phyloP scores from a whole-genome alignment of 768 basidiomycete genomes.

The Podaxis sp. region DNA sequence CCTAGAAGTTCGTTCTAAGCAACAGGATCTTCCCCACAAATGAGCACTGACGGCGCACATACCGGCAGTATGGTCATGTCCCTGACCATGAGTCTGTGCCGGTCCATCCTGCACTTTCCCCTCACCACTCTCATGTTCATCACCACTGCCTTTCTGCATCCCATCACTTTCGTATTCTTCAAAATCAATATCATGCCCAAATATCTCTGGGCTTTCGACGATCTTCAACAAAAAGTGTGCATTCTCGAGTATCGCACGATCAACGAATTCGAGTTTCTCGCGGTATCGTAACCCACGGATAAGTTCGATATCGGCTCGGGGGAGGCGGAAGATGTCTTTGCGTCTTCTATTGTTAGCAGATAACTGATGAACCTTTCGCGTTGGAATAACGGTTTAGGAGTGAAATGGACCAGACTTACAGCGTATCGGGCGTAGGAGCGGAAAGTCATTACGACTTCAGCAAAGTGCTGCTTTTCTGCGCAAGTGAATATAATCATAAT shows the following conservation, averaged over 20 bases:
- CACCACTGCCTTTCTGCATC: not conserved
- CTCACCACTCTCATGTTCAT: constrained; percentile 5
- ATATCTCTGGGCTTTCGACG: constrained; percentile 80
- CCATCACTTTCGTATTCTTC: constrained; percentile 27
- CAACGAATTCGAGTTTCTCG: constrained; percentile 75
- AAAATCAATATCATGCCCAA: constrained; percentile 51
- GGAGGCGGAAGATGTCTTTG: constrained; percentile 75
- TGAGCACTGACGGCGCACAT: not conserved
- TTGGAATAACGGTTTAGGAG: not conserved
- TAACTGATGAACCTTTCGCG: constrained; percentile 32
- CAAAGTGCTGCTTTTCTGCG: constrained; percentile 69
- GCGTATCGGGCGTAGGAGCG: constrained; percentile 74
- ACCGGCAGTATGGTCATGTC: constrained; percentile 1
- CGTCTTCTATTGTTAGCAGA: constrained; percentile 61
- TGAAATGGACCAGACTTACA: constrained; percentile 37
- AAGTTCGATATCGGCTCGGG: constrained; percentile 66
- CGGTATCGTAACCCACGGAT: constrained; percentile 72
- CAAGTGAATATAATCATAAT: not conserved
- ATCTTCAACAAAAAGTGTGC: constrained; percentile 75
- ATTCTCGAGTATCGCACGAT: constrained; percentile 78
- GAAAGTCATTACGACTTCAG: constrained; percentile 74
- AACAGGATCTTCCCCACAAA: not conserved
- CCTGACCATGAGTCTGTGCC: not conserved
- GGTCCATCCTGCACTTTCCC: not conserved
- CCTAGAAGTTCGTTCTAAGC: constrained; percentile 1